A percentile compares a stretch with the other conserved stretches of the same genome.
Conservation (phyloP, 176 grass and related monocot genomes). For the Ananas comosus region DNA sequence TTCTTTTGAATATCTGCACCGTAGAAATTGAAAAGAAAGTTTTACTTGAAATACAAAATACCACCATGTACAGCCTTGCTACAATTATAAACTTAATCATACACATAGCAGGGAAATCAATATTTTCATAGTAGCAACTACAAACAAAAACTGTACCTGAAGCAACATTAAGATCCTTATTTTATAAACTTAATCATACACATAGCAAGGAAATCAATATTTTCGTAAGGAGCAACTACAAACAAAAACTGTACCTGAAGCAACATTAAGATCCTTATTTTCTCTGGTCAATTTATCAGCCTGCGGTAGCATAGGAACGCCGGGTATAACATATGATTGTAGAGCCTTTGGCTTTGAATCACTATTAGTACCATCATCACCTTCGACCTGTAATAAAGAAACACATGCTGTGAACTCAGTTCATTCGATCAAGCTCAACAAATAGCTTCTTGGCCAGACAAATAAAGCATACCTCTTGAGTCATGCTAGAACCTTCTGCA, state of each 20-base stretch:
- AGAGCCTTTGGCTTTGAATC: constrained; percentile 42
- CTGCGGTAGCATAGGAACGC: constrained; percentile 50
- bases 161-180: no score
- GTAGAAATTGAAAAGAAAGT: constrained; percentile 4
- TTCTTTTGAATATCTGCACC: constrained; percentile 30
- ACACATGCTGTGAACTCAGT: constrained; percentile 29
- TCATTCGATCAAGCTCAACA: constrained; percentile 19
- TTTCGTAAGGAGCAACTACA: background rate
- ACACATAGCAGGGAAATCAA: constrained; percentile 5
- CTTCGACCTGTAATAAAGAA: constrained; percentile 71
- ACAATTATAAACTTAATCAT: background rate
- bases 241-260: constrained; percentile 45
- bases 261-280: constrained; percentile 28
- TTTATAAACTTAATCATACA: background rate
- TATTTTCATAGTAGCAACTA: background rate
- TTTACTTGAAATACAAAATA: constrained; percentile 1
- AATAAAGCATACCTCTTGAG: constrained; percentile 39
- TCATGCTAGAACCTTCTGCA: constrained; percentile 22
- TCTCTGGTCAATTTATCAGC: constrained; percentile 45
- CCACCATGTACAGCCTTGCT: background rate
- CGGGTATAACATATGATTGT: constrained; percentile 54
- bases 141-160: constrained; percentile 31
- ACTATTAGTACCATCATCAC: constrained; percentile 36
- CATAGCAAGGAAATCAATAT: constrained; percentile 3
- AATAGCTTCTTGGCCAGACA: constrained; percentile 18